Base-by-base conservation (phyloP, 1,139 yeast genomes). In the Dujonia santamariae region DNA sequence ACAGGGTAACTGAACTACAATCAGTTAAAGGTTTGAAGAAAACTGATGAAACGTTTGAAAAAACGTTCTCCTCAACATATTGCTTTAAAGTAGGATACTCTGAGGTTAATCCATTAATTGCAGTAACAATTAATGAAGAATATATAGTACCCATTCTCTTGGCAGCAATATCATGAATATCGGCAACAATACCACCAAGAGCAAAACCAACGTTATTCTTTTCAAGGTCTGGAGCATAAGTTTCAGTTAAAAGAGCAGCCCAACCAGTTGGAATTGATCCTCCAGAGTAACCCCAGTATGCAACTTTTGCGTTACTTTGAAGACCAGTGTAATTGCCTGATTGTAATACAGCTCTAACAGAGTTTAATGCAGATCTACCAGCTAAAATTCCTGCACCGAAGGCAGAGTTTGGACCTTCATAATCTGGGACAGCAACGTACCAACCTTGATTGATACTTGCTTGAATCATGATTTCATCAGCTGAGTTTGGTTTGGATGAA, bases 221-320 rank as follows among this genome's bases (percentile, higher is more conserved):
- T n/a, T 22, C 23, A 20, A 52, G 42, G 8, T 53, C 53, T 2
- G 54, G 56, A 2, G 57, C 57, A 27, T 51, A 52, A 3, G 34
- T 30, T 4, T 51, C 59, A 33, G 53, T 59, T 25, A 63, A 40
- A 7, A 59, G 50, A 2, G 66, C 56, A 4, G 67, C 68, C 70
- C 70, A 66, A 2, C 58, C 56, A 7, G 60, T 42, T 3, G 71
- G 63, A 11, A 63, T 42, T 2, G 65, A 47, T 1, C 72, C 72
- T 15, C 72, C 72, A 8, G 68, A 61, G 21, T 27, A 27, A 8
- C 30, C 30, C 61, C 51, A 34, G 27, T 55, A 19, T 1, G 43
- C 52, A 5, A 48, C 43, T 22, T 44, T 34, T 0, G 63, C 61
- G 17, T 46, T 38, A 1, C 37, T 5, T 3, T 41, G 26, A 18